A percentile compares a stretch with the other conserved stretches of the same genome.
phyloP scores from a whole-genome alignment of 2,329 filamentous ascomycete genomes.

The Helminthosporium solani region DNA sequence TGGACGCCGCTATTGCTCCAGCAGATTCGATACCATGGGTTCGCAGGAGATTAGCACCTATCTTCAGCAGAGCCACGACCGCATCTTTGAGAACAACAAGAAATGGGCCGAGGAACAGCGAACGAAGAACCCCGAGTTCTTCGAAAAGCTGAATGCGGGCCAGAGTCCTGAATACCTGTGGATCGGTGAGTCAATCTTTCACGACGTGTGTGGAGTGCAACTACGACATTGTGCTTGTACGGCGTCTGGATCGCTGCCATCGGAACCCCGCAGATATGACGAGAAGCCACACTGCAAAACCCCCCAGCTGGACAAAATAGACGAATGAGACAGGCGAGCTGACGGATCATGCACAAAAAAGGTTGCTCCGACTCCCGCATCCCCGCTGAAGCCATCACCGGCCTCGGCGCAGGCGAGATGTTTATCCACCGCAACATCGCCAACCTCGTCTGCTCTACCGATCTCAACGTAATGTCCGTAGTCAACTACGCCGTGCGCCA shows the following conservation, averaged over 20 bases:
- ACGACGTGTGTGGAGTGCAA: neutral
- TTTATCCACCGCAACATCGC: slow-evolving; percentile 41
- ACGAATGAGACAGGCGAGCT: neutral
- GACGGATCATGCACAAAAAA: no score
- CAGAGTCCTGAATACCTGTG: slow-evolving; percentile 69
- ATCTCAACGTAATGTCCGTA: slow-evolving; percentile 45
- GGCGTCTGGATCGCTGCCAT: neutral
- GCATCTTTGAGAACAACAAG: slow-evolving; percentile 68
- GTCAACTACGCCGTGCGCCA: slow-evolving; percentile 45
- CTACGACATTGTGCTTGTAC: neutral
- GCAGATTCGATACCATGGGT: slow-evolving; percentile 11
- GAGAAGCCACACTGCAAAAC: neutral
- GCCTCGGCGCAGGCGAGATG: slow-evolving; percentile 38
- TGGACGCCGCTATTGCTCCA: slow-evolving; percentile 2
- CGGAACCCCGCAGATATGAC: neutral
- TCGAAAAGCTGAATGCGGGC: slow-evolving; percentile 62
- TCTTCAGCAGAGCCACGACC: slow-evolving; percentile 64
- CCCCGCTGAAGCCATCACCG: slow-evolving; percentile 45
- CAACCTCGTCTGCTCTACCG: slow-evolving; percentile 43
- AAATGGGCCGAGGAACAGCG: slow-evolving; percentile 64
- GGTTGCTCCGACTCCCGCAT: slow-evolving; percentile 45
- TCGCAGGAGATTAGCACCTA: slow-evolving; percentile 46
- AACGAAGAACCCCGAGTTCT: slow-evolving; percentile 63
- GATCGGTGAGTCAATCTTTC: slow-evolving; percentile 34
- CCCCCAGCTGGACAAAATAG: neutral